Evolutionary conservation across 2,329 filamentous ascomycete species (phyloP).

Genomic region (Arthrobotrys sinensis): DNA sequence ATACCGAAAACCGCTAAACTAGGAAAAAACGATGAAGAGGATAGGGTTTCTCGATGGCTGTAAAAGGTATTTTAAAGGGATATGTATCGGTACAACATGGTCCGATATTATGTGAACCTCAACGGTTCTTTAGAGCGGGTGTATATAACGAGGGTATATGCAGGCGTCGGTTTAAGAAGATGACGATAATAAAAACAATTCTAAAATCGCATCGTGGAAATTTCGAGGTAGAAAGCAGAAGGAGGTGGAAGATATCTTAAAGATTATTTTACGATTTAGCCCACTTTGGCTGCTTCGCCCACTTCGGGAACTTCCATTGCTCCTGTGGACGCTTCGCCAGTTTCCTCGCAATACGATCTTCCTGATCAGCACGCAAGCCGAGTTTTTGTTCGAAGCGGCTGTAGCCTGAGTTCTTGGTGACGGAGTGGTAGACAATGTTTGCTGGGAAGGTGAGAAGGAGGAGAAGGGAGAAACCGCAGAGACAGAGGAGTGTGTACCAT

Average conservation of each 20-base stretch:
- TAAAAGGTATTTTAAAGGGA: not conserved
- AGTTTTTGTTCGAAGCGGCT: slow-evolving; percentile 57
- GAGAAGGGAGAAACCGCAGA: slow-evolving; percentile 55
- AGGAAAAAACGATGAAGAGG: not conserved
- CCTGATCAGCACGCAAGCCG: slow-evolving; percentile 34
- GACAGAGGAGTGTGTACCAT: slow-evolving; percentile 53
- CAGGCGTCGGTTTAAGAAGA: not conserved
- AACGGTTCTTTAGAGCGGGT: slow-evolving; percentile 4
- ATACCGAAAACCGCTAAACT: slow-evolving; percentile 48
- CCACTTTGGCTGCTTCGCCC: slow-evolving; percentile 42
- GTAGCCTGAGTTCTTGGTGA: slow-evolving; percentile 58
- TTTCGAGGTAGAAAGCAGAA: not conserved
- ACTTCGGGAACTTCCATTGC: slow-evolving; percentile 54
- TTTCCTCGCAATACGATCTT: slow-evolving; percentile 37
- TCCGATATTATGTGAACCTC: not conserved
- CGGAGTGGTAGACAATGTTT: slow-evolving; percentile 59
- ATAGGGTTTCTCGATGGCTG: not conserved
- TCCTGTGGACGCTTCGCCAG: slow-evolving; percentile 33
- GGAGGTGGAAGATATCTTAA: not conserved
- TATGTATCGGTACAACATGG: not conserved
- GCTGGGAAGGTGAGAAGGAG: slow-evolving; percentile 57
- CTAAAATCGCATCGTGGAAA: slow-evolving; percentile 9
- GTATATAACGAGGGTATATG: slow-evolving; percentile 20
- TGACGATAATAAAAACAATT: not conserved
- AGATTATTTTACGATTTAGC: slow-evolving; percentile 5